Conservation (phyloP, 257 asterid species). For the Sherardia arvensis region DNA sequence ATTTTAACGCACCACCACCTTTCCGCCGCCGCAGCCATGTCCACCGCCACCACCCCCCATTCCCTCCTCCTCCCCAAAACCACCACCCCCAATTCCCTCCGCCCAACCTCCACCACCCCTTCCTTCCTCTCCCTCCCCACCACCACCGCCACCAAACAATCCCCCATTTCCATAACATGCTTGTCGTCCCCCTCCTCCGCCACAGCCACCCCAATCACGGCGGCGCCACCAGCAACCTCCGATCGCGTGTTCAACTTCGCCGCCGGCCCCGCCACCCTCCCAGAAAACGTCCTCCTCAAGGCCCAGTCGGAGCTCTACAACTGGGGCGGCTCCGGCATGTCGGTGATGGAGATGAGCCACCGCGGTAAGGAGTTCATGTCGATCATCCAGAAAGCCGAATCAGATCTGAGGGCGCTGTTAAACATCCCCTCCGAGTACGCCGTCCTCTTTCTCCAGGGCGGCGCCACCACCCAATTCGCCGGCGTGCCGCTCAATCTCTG, state of each 20-base stretch:
- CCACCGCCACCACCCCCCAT: slow-evolving; percentile 29
- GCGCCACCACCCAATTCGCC: slow-evolving; percentile 97
- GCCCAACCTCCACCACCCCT: slow-evolving; percentile 20
- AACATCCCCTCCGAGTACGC: slow-evolving; percentile 51
- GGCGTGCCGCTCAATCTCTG: slow-evolving; percentile 74
- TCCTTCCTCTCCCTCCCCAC: slow-evolving; percentile 43
- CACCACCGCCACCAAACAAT: slow-evolving; percentile 19
- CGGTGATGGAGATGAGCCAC: slow-evolving; percentile 99
- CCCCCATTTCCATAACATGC: slow-evolving; percentile 37
- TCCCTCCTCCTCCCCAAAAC: slow-evolving; percentile 22
- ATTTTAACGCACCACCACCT: neutral
- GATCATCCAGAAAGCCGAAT: slow-evolving; percentile 75
- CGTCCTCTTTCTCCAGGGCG: slow-evolving; percentile 93
- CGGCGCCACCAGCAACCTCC: slow-evolving; percentile 34
- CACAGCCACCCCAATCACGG: slow-evolving; percentile 28
- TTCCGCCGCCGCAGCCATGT: slow-evolving; percentile 22
- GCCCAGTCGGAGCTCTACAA: slow-evolving; percentile 83
- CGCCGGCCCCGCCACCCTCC: slow-evolving; percentile 93
- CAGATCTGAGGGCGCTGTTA: slow-evolving; percentile 77
- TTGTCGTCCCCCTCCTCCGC: slow-evolving; percentile 24
- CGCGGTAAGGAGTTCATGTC: slow-evolving; percentile 89
- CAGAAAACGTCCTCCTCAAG: slow-evolving; percentile 68
- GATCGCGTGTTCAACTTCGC: slow-evolving; percentile 90
- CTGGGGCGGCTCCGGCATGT: slow-evolving; percentile 90
- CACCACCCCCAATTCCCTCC: slow-evolving; percentile 8